Evolutionary conservation across 2,329 filamentous ascomycete species (phyloP).

Genomic region (Fusarium succisae): DNA sequence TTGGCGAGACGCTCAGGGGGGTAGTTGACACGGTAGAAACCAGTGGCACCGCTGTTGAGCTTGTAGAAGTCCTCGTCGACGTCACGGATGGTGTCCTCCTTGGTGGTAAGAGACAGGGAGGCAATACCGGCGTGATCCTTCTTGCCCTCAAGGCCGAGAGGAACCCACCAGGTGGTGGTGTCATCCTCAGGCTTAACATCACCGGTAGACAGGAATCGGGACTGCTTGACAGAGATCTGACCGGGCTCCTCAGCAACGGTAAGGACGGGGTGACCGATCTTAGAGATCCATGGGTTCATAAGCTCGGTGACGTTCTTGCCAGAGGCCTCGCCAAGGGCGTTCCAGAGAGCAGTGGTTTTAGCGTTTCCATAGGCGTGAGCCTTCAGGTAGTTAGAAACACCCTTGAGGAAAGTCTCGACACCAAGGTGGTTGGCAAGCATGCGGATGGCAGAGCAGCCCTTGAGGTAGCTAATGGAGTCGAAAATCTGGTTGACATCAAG

Average conservation of each 20-base stretch:
- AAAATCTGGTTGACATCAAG: conserved; percentile 98
- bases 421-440: conserved; percentile 95
- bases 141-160: conserved; percentile 84
- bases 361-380: conserved; percentile 89
- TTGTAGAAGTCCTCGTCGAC: conserved; percentile 89
- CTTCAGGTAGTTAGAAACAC: conserved; percentile 89
- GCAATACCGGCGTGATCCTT: conserved; percentile 69
- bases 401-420: conserved; percentile 86
- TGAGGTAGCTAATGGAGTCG: conserved; percentile 94
- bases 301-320: conserved; percentile 85
- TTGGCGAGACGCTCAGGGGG: conserved; percentile 83
- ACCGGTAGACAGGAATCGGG: conserved; percentile 89
- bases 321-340: conserved; percentile 85
- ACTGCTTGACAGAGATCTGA: conserved; percentile 84
- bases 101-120: conserved; percentile 75
- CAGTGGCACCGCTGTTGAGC: conserved; percentile 87
- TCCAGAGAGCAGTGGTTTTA: conserved; percentile 91
- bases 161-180: conserved; percentile 94
- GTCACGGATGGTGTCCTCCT: conserved; percentile 78
- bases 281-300: conserved; percentile 95
- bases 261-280: conserved; percentile 92
- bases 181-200: conserved; percentile 93
- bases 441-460: conserved; percentile 94
- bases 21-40: conserved; percentile 93
- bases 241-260: conserved; percentile 85